Percentiles rank a stretch among this genome's conserved stretches.
Evolutionary conservation across 169 alveolate genomes (phyloP).

Genomic region (Cryptosporidium canis): DNA sequence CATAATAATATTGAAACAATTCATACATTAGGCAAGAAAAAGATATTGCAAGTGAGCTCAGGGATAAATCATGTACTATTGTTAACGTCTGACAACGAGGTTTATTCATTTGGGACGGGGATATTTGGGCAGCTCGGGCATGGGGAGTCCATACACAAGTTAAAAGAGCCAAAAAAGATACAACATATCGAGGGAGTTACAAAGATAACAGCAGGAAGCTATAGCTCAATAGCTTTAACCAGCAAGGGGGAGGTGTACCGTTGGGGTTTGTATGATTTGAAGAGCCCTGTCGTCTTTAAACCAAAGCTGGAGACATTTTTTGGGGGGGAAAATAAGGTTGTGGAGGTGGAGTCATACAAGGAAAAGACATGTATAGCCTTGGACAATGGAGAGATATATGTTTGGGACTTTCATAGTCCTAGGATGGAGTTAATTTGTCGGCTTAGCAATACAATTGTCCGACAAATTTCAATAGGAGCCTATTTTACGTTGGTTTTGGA

Average conservation of each 20-base stretch:
- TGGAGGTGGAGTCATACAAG: constrained; percentile 19
- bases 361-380: constrained; percentile 56
- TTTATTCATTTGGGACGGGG: constrained; percentile 57
- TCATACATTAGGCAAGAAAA: constrained; percentile 25
- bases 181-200: neutral
- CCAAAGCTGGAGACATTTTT: constrained; percentile 35
- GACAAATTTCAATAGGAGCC: constrained; percentile 55
- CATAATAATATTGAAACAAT: constrained; percentile 32
- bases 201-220: constrained; percentile 39
- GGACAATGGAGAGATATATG: constrained; percentile 45
- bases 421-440: constrained; percentile 10
- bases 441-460: neutral
- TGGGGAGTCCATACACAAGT: constrained; percentile 25
- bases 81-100: constrained; percentile 20
- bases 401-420: constrained; percentile 46
- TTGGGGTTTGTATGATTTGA: constrained; percentile 55
- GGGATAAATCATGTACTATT: constrained; percentile 45
- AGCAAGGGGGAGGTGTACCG: constrained; percentile 40
- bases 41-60: constrained; percentile 35
- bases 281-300: constrained; percentile 2
- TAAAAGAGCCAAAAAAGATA: constrained; percentile 52
- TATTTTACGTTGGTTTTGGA: constrained; percentile 47
- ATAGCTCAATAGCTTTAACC: constrained; percentile 28
- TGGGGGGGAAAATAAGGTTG: constrained; percentile 10
- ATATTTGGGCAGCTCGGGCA: constrained; percentile 60